phyloP scores from a whole-genome alignment of 2,329 filamentous ascomycete genomes.

The Monilinia laxa region DNA sequence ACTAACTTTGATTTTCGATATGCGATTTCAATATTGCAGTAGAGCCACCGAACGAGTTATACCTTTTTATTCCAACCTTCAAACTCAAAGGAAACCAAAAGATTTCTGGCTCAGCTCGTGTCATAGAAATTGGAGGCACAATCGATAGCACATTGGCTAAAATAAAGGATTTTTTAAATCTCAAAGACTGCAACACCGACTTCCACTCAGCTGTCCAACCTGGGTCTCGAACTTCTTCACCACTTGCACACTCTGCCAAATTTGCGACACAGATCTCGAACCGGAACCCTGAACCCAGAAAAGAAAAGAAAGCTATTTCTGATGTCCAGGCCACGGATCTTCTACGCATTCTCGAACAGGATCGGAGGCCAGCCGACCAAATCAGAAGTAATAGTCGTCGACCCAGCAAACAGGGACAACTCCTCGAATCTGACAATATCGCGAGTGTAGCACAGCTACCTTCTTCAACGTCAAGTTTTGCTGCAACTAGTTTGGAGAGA shows the following conservation, averaged over 20 bases:
- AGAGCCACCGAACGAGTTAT: slow-evolving; percentile 9
- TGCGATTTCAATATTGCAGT: slow-evolving; percentile 11
- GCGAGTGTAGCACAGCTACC: neutral
- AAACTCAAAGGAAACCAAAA: slow-evolving; percentile 1
- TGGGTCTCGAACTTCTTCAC: neutral
- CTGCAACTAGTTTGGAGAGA: neutral
- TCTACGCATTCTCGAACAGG: neutral
- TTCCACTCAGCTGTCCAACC: neutral
- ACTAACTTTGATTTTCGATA: slow-evolving; percentile 14
- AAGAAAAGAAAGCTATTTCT: neutral
- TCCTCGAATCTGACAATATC: neutral
- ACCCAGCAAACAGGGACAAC: neutral
- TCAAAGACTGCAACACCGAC: neutral
- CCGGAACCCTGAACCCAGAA: neutral
- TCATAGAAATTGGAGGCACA: slow-evolving; percentile 2
- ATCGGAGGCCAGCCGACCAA: neutral
- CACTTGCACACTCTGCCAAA: neutral
- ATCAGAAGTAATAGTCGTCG: slow-evolving; percentile 25
- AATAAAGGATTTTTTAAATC: neutral
- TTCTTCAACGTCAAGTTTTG: neutral
- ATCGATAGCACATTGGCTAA: neutral
- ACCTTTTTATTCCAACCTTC: neutral
- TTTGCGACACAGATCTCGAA: slow-evolving; percentile 23
- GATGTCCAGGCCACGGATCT: neutral
- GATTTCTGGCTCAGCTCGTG: slow-evolving; percentile 1